Evolutionary conservation across 2,329 filamentous ascomycete genomes (phyloP).

Genomic region (Aureobasidium vineae): DNA sequence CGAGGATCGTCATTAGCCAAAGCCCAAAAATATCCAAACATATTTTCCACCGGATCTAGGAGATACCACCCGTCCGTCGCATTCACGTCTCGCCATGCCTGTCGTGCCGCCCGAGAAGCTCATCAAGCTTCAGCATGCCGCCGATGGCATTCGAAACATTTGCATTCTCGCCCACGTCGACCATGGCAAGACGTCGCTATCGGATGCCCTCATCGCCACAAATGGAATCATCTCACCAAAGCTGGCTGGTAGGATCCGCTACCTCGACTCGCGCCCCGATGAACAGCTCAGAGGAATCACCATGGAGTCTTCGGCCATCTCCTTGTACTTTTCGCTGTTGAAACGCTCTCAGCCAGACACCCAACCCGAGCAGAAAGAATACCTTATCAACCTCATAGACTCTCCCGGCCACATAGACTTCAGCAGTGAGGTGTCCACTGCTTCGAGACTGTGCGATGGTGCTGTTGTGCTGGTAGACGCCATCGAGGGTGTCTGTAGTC

Average conservation of each 20-base stretch:
- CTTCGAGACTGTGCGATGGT: constrained; percentile 89
- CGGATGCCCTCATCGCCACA: constrained; percentile 92
- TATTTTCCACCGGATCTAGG: background rate
- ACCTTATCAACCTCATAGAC: constrained; percentile 95
- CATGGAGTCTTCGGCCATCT: constrained; percentile 99
- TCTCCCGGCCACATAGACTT: constrained; percentile 99
- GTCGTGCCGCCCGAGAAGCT: constrained; percentile 89
- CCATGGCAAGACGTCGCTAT: constrained; percentile 97
- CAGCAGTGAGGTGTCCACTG: constrained; percentile 95
- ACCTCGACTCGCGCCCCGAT: constrained; percentile 92
- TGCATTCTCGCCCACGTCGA: constrained; percentile 96
- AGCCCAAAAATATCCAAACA: background rate
- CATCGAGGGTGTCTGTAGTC: constrained; percentile 96
- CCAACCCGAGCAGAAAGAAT: constrained; percentile 68
- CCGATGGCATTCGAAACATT: constrained; percentile 89
- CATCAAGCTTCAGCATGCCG: constrained; percentile 80
- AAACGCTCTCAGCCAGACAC: constrained; percentile 62
- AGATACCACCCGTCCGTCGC: background rate
- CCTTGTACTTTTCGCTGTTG: constrained; percentile 90
- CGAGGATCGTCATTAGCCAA: constrained; percentile 2
- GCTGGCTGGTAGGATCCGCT: constrained; percentile 94
- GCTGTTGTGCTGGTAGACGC: constrained; percentile 93
- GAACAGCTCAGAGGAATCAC: constrained; percentile 96
- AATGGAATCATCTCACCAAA: constrained; percentile 99
- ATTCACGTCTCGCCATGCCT: constrained; percentile 63